These are phyloP conservation scores for Melanogaster broomeanus DNA, from an alignment of 768 basidiomycete genomes.

Conservation along the genomic window DNA sequence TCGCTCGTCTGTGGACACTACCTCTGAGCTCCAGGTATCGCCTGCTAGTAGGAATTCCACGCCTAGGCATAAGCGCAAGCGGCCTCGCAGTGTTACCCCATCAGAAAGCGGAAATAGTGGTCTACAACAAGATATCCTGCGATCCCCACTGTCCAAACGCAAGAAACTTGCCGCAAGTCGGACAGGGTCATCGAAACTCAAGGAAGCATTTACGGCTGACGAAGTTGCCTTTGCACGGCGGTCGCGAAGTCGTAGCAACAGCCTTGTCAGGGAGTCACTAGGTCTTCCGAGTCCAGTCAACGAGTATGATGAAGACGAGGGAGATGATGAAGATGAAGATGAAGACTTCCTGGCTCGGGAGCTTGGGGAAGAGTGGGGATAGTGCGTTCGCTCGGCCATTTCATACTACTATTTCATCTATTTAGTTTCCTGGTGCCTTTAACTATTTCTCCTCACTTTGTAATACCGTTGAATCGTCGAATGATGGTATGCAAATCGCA, in stretches of 20 bases:
- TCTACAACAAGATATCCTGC: constrained; percentile 43
- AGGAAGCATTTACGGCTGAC: constrained; percentile 62
- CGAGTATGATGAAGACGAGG: constrained; percentile 53
- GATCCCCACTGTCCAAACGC: constrained; percentile 78
- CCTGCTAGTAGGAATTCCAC: constrained; percentile 40
- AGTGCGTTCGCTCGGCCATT: constrained; percentile 21
- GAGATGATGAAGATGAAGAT: constrained; percentile 56
- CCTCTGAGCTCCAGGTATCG: constrained; percentile 5
- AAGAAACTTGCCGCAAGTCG: constrained; percentile 73
- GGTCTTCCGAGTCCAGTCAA: constrained; percentile 28
- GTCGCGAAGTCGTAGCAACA: constrained; percentile 25
- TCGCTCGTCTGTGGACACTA: constrained; percentile 23
- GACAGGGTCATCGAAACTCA: constrained; percentile 64
- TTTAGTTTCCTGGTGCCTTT: constrained; percentile 13
- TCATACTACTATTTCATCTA: not conserved
- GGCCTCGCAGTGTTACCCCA: constrained; percentile 71
- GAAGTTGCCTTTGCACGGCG: constrained; percentile 37
- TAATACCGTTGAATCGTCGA: constrained; percentile 12
- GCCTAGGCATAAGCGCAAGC: constrained; percentile 60
- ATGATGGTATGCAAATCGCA: not conserved
- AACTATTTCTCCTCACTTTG: constrained; percentile 15
- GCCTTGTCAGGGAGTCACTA: constrained; percentile 9
- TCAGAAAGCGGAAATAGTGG: constrained; percentile 52
- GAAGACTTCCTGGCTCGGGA: constrained; percentile 84
- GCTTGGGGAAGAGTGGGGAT: constrained; percentile 78